These are phyloP conservation scores for Plantago coronopus DNA, from an alignment of 305 asterid genomes.

Conservation along the genomic window DNA sequence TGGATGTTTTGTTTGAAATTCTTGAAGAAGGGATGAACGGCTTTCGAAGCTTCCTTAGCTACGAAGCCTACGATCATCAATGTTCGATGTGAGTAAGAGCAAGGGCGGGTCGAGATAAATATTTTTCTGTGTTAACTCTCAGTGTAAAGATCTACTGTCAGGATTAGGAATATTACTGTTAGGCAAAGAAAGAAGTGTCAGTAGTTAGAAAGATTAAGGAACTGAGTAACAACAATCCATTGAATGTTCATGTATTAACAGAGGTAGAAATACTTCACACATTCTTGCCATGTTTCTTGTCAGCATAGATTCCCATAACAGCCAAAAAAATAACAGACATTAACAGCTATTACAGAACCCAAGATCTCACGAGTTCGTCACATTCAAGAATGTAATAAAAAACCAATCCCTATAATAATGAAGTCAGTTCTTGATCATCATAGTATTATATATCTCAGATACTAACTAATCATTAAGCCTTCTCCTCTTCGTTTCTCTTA, in stretches of 20 bases:
- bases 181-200: neutral
- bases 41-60: too few species aligned
- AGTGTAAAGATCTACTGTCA: neutral
- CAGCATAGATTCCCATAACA: conserved; percentile 42
- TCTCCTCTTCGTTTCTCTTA: conserved; percentile 16
- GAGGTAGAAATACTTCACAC: conserved; percentile 40
- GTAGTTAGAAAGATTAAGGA: conserved; percentile 5
- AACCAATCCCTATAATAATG: conserved; percentile 33
- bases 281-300: conserved; percentile 67
- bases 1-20: too few species aligned
- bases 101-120: too few species aligned
- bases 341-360: conserved; percentile 58
- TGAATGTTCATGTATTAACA: conserved; percentile 25
- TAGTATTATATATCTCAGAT: conserved; percentile 23
- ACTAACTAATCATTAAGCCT: conserved; percentile 30
- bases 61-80: too few species aligned
- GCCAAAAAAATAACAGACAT: conserved; percentile 41
- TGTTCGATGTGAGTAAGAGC: too few species aligned
- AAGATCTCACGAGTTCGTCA: conserved; percentile 61
- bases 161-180: neutral
- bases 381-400: neutral
- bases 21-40: too few species aligned
- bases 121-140: too few species aligned
- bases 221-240: neutral
- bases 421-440: neutral